Evolutionary conservation across 768 basidiomycete genomes (phyloP), one percentile per base, ranked within the genome.

Genomic region (Royoungia palumana): DNA sequence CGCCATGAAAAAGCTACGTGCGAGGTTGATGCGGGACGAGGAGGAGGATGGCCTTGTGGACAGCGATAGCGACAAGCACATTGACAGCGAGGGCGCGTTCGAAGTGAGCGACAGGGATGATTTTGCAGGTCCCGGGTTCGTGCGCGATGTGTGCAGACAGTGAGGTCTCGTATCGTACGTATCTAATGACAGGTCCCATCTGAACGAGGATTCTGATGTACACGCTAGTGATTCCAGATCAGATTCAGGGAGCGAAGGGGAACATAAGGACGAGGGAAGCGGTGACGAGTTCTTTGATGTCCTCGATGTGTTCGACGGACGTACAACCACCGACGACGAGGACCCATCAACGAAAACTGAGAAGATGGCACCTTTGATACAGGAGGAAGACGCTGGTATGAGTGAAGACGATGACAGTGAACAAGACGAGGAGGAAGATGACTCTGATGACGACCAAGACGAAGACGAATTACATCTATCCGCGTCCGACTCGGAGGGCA

Each of bases 1-100:
- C 11, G 67, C 56, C 32, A 66, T 60, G 53, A 64, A 72, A 45
- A 69, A 68, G 44, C 45, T 73, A 35, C 55, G 58, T n/a, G 57
- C 81, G 16, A 71, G 78, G 54, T 60, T 87, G 40, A 70, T 81
- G 42, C 79, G 75, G 6, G 78, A 80, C 51, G 65, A 74, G 30
- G 75, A 67, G 12, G 82, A 81, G 27, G 72, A 74, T 38, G 75
- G 80, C 12, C 49, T 60, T 53, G 75, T 89, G 55, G 82, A 75
- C 28, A 81, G 78, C 51, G 81, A 70, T 1, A 87, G 94, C 54
- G 91, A 94, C 60, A 89, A 93, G 60, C 89, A 93, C 51, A 79
- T 93, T 38, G 87, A 90, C 51, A 87, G 83, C 53, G 92, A 94
- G 58, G 83, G 75, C 53, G 91, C 89, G 2, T 89, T 90, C 51